A percentile compares a stretch with the other conserved stretches of the same genome.
phyloP scores from a whole-genome alignment of 495 filamentous ascomycete genomes.

The Aspergillus wentii region DNA sequence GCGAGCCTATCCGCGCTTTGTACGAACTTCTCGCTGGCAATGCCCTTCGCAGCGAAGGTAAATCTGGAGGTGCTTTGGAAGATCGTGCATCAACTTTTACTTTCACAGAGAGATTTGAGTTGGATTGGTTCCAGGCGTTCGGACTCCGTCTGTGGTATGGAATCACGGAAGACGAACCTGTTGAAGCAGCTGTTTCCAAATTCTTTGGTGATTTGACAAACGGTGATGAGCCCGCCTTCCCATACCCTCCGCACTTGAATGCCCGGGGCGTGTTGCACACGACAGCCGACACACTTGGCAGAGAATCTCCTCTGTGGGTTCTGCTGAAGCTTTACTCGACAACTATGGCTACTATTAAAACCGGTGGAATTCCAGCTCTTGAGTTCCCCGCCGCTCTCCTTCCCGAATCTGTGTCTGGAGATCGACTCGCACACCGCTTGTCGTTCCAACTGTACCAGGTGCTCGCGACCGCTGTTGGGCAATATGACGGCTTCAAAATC shows the following conservation, averaged over 20 bases:
- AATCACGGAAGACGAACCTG: slow-evolving; percentile 57
- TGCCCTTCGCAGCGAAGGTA: slow-evolving; percentile 71
- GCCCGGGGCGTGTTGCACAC: slow-evolving; percentile 46
- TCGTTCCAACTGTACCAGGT: slow-evolving; percentile 73
- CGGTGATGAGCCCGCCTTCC: slow-evolving; percentile 54
- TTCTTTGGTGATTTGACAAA: slow-evolving; percentile 65
- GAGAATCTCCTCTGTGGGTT: slow-evolving; percentile 79
- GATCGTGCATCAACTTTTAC: slow-evolving; percentile 71
- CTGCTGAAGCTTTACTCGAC: slow-evolving; percentile 74
- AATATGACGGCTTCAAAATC: slow-evolving; percentile 31
- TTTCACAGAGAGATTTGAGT: slow-evolving; percentile 71
- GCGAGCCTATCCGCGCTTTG: slow-evolving; percentile 75
- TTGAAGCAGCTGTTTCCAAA: slow-evolving; percentile 63
- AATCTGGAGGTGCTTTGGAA: slow-evolving; percentile 57
- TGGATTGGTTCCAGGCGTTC: slow-evolving; percentile 92
- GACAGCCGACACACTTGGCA: slow-evolving; percentile 38
- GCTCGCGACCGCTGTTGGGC: slow-evolving; percentile 50
- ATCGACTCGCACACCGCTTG: slow-evolving; percentile 67
- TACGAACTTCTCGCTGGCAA: slow-evolving; percentile 90
- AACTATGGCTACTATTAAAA: slow-evolving; percentile 16
- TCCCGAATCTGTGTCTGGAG: slow-evolving; percentile 52
- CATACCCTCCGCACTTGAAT: slow-evolving; percentile 56
- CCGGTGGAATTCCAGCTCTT: slow-evolving; percentile 10
- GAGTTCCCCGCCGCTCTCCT: slow-evolving; percentile 35
- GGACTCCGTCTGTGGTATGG: slow-evolving; percentile 86